Evolutionary conservation across 1,139 yeast genomes (phyloP), one percentile per base, ranked within the genome.

Genomic region (Diutina sp.): DNA sequence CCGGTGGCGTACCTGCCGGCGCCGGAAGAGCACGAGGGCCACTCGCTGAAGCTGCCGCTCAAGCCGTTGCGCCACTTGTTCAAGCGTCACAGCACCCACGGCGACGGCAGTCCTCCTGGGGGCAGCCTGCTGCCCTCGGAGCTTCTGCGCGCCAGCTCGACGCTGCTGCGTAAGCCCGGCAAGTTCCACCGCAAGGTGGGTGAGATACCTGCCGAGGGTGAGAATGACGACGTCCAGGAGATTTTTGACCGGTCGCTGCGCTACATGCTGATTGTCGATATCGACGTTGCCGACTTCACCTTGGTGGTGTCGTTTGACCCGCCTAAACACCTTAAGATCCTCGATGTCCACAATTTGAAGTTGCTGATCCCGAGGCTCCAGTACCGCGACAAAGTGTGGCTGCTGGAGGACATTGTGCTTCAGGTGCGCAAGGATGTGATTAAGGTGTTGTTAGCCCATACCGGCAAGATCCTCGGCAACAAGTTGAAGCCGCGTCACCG

Each of bases 391-490:
- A 84, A 83, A 70, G 72, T 89, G 38, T 88, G 96, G 95, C 83
- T 95, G 1, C 82, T 82, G 55, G 82, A 86, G 60, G 97, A 90
- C 59, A 74, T 90, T 55, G 77, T 85, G 38, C 69, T 80, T 57
- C 78, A 83, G 51, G 66, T 90, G 56, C 81, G 84, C 65, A 85
- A 82, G 62, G 91, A 87, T 64, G 74, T 90, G 38, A 76, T 87
- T 57, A 83, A 80, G 66, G 76, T 84, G 21, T 81, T 90, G 46
- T 70, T 90, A 56, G 80, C 77, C 55, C 95, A 90, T 64, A 77
- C 95, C 1, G 96, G 96, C 6, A 82, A 86, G 61, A 80, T 91
- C 59, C 74, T 90, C 57, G 87, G 90, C 46, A 90, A 90, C 69
- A 89, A 88, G 68, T 76, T 90, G 63, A 77, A 80, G 60, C 76